A percentile compares a stretch with the other conserved stretches of the same genome.
Evolutionary conservation across 2,329 filamentous ascomycete species (phyloP).

Genomic region (Seiridium cupressi): DNA sequence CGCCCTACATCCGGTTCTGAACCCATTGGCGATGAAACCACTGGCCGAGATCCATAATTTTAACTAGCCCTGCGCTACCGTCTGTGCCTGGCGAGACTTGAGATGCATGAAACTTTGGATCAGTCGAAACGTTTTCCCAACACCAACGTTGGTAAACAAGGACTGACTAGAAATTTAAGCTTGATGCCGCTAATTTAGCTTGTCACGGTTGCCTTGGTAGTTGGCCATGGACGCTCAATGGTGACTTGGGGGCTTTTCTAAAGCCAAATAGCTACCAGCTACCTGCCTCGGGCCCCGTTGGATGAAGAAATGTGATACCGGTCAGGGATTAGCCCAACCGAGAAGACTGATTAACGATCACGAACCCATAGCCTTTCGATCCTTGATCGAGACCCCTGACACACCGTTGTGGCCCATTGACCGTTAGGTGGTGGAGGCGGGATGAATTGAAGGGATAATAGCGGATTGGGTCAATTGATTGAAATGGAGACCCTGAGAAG

Average conservation of each 20-base stretch:
- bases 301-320: neutral
- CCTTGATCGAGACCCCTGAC: neutral
- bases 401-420: neutral
- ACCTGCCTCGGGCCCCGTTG: too few species aligned
- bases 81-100: neutral
- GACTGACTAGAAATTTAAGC: neutral
- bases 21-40: neutral
- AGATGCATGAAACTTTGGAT: slow-evolving; percentile 1
- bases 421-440: neutral
- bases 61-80: neutral
- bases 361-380: neutral
- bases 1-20: neutral
- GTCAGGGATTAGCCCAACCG: neutral
- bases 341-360: neutral
- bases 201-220: neutral
- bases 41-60: neutral
- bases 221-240: neutral
- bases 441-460: neutral
- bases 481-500: neutral
- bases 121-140: neutral
- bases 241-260: neutral
- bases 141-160: neutral
- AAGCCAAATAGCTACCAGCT: neutral
- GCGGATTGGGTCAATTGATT: too few species aligned
- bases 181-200: neutral